A percentile compares a stretch with the other conserved stretches of the same genome.
These are phyloP conservation scores for Coemansia sp. DNA, from an alignment of 192 early-diverging fungal species.

Conservation along the genomic window DNA sequence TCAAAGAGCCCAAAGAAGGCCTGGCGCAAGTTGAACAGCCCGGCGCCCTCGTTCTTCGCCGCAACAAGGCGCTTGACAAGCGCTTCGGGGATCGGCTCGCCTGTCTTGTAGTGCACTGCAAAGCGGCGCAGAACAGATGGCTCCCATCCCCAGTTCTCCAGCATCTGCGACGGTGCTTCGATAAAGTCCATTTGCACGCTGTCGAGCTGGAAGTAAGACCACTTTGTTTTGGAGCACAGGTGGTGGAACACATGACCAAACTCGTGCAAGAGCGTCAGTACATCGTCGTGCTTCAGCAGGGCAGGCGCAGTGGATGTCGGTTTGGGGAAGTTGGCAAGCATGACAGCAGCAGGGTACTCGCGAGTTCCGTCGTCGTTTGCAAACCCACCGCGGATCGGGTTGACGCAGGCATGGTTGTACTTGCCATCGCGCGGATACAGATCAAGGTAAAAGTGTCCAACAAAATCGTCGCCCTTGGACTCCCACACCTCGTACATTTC, in stretches of 20 bases:
- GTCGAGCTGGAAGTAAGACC: slow-evolving; percentile 69
- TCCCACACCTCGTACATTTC: slow-evolving; percentile 70
- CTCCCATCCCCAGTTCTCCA: slow-evolving; percentile 78
- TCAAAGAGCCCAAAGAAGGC: slow-evolving; percentile 76
- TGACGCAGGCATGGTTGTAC: slow-evolving; percentile 71
- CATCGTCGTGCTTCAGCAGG: slow-evolving; percentile 77
- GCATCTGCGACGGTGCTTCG: slow-evolving; percentile 83
- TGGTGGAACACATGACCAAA: slow-evolving; percentile 68
- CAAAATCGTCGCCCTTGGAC: slow-evolving; percentile 34
- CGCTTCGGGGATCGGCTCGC: slow-evolving; percentile 64
- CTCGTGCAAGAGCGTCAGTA: slow-evolving; percentile 78
- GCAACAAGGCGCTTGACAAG: slow-evolving; percentile 66
- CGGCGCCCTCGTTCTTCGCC: slow-evolving; percentile 70
- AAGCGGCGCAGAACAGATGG: slow-evolving; percentile 55
- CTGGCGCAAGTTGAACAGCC: slow-evolving; percentile 69
- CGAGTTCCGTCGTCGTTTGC: slow-evolving; percentile 53
- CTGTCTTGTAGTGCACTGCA: slow-evolving; percentile 65
- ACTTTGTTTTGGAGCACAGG: slow-evolving; percentile 68
- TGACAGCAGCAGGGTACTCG: slow-evolving; percentile 60
- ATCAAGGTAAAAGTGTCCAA: slow-evolving; percentile 75
- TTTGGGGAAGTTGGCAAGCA: slow-evolving; percentile 67
- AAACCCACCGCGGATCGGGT: slow-evolving; percentile 63
- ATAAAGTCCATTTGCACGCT: slow-evolving; percentile 78
- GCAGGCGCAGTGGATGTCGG: slow-evolving; percentile 66
- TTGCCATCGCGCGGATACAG: slow-evolving; percentile 69